A percentile compares a stretch with the other conserved stretches of the same genome.
phyloP scores from a whole-genome alignment of 2,329 filamentous ascomycete species.

The Trichothecium sympodiale region DNA sequence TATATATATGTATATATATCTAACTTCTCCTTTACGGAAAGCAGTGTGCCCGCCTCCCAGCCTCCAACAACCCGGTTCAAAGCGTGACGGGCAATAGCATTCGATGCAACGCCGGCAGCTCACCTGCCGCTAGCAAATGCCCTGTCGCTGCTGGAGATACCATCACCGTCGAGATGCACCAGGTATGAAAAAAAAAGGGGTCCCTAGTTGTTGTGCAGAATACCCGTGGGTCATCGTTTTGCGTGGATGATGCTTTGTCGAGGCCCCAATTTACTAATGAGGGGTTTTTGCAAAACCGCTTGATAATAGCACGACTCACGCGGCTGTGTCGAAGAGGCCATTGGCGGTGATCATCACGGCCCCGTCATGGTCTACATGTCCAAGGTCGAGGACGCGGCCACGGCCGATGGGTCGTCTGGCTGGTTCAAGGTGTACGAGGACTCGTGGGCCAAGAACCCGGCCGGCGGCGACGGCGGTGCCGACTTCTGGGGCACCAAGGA shows the following conservation, averaged over 20 bases:
- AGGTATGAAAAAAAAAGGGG: slow-evolving; percentile 15
- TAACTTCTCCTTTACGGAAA: slow-evolving; percentile 20
- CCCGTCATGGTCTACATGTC: slow-evolving; percentile 41
- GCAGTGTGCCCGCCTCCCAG: slow-evolving; percentile 35
- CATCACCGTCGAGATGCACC: slow-evolving; percentile 48
- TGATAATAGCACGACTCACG: slow-evolving; percentile 35
- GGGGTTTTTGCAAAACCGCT: too few species aligned
- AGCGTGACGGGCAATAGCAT: slow-evolving; percentile 29
- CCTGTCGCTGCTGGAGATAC: slow-evolving; percentile 33
- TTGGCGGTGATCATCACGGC: slow-evolving; percentile 43
- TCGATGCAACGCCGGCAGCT: slow-evolving; percentile 32
- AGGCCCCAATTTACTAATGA: slow-evolving; percentile 1
- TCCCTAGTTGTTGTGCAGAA: neutral
- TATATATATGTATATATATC: slow-evolving; percentile 1
- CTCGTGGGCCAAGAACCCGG: slow-evolving; percentile 23
- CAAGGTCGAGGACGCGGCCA: slow-evolving; percentile 35
- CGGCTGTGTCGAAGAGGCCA: slow-evolving; percentile 33
- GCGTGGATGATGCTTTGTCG: neutral
- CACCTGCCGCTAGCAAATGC: slow-evolving; percentile 28
- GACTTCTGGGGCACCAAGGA: slow-evolving; percentile 35
- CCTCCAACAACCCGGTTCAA: slow-evolving; percentile 39
- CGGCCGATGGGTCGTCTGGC: slow-evolving; percentile 26
- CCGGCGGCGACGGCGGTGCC: slow-evolving; percentile 24
- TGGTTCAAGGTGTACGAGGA: slow-evolving; percentile 46
- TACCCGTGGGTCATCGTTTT: neutral